Evolutionary conservation across 805 yeast genomes (phyloP), one percentile per base, ranked within the genome.

Genomic region (Kazachstania psychrophila): DNA sequence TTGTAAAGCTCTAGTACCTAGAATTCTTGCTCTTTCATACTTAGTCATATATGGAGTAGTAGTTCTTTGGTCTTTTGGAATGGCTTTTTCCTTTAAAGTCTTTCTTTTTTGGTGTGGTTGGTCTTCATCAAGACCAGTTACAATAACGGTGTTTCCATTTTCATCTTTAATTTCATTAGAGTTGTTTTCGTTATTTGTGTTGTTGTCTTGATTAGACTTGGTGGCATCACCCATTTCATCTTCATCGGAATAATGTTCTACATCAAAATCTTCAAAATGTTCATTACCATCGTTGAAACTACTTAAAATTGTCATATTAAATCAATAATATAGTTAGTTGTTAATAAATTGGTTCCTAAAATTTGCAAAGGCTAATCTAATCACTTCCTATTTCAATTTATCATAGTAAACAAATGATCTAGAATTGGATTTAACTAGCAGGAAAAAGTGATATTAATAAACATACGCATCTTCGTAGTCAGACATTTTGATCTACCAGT

Each of bases 21-120:
- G 72, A 43, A 92, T 86, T 66, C 99, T 77, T 6, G 99, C 99
- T 51, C 96, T 75, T 69, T 92, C 99, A 61, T 92, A 92, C 58
- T 94, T 92, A 40, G 99, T 92, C 97, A 92, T 88, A 60, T 89
- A 92, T 37, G 99, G 99, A 5, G 99, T 92, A 11, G 99, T 92
- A 19, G 87, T 73, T 62, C 99, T 76, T 46, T 83, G 68, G 16
- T 85, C 95, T 49, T 75, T 84, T 39, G 96, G 83, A 42, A 92
- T 86, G 14, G 96, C 94, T 52, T 85, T 75, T 49, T 82, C 92
- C 48, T 71, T 78, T 44, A 75, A 68, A 6, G 89, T 73, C 56
- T 81, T 82, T 45, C 70, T 75, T 52, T 71, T 72, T 44, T 52
- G 45, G 20, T 53, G 57, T 23, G 49, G 52, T 22, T 60, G 63